Conservation (phyloP, 2,329 filamentous ascomycete species). For the Diaporthe helianthi region DNA sequence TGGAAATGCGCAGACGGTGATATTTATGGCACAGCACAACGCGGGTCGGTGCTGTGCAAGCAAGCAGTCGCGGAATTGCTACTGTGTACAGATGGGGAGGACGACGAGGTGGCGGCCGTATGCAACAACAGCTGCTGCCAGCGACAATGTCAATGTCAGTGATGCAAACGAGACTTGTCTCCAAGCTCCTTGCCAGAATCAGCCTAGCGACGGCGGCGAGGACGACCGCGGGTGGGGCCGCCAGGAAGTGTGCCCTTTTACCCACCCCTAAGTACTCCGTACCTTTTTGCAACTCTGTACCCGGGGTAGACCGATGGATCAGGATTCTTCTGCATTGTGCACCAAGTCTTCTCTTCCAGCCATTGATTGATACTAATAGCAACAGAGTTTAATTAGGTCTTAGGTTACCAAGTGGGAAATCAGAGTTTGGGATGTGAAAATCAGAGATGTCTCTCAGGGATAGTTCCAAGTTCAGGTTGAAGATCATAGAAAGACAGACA, state of each 20-base stretch:
- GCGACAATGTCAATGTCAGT: slow-evolving; percentile 15
- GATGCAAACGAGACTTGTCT: slow-evolving; percentile 24
- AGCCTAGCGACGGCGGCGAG: background rate
- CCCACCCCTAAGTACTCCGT: background rate
- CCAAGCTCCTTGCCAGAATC: slow-evolving; percentile 25
- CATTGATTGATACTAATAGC: too few relatives aligned
- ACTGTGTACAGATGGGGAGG: too few relatives aligned
- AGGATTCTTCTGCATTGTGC: too few relatives aligned
- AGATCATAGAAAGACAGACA: background rate
- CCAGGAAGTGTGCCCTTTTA: background rate
- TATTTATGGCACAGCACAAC: background rate
- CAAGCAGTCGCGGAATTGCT: background rate
- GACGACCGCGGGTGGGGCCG: background rate
- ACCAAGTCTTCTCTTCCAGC: too few relatives aligned
- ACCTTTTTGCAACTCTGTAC: background rate
- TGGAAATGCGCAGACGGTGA: background rate
- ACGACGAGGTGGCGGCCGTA: background rate
- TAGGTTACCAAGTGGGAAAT: background rate
- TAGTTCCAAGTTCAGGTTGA: background rate
- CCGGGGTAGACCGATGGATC: background rate
- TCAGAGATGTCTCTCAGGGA: background rate
- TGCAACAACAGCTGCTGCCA: slow-evolving; percentile 7
- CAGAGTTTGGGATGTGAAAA: background rate
- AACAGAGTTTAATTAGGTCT: background rate
- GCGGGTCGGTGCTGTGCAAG: background rate